Conservation (phyloP, 1,284 basidiomycete genomes). For the Irpex sp. region DNA sequence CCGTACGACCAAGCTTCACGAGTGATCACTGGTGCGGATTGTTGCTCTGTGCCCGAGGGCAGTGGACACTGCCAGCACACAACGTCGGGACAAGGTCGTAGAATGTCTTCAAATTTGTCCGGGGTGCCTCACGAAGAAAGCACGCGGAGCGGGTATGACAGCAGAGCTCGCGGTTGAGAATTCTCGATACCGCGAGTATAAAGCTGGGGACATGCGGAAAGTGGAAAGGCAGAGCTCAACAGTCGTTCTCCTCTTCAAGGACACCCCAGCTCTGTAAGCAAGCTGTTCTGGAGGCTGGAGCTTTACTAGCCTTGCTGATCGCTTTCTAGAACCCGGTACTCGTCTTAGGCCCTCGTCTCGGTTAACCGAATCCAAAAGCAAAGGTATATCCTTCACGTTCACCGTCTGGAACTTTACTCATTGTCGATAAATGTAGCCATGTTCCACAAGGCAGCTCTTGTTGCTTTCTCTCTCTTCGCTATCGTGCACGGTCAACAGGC, state of each 20-base stretch:
- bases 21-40: background rate
- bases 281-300: background rate
- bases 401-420: slow-evolving; percentile 3
- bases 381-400: background rate
- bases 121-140: background rate
- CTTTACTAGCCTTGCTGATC: background rate
- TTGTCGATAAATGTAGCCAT: slow-evolving; percentile 2
- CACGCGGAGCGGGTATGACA: background rate
- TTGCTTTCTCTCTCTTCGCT: slow-evolving; percentile 15
- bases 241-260: background rate
- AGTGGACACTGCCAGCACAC: background rate
- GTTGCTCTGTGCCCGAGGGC: background rate
- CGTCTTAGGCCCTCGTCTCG: background rate
- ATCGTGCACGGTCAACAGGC: slow-evolving; percentile 18
- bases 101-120: background rate
- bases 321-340: background rate
- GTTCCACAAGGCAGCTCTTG: slow-evolving; percentile 16
- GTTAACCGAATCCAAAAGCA: background rate
- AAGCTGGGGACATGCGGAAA: background rate
- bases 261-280: slow-evolving; percentile 4
- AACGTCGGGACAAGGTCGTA: slow-evolving; percentile 1
- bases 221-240: slow-evolving; percentile 7
- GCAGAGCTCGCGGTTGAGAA: background rate
- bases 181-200: background rate
- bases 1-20: background rate